These are phyloP conservation scores for Leccinum broughii DNA, from an alignment of 768 basidiomycete species.

Conservation along the genomic window DNA sequence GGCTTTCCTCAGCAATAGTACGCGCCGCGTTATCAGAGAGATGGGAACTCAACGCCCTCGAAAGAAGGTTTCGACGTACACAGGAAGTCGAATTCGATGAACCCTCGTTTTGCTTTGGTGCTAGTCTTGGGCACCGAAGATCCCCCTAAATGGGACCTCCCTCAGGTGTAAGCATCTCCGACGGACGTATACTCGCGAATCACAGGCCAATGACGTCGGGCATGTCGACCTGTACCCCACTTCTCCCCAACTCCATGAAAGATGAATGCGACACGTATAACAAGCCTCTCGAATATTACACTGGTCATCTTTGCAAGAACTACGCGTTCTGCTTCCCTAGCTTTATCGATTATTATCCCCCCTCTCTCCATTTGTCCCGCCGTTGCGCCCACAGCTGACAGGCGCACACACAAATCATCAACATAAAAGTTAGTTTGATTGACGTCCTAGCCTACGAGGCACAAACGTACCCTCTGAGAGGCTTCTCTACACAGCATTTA, in stretches of 20 bases:
- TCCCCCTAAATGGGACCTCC: slow-evolving; percentile 8
- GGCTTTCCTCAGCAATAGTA: not conserved
- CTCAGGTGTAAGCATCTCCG: not conserved
- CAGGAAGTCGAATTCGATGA: not conserved
- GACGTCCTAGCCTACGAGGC: not conserved
- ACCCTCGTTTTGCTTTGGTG: not conserved
- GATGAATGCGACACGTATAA: not conserved
- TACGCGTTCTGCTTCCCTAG: too few species aligned
- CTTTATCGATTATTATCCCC: not conserved
- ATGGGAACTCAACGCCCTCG: slow-evolving; percentile 6
- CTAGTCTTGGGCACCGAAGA: not conserved
- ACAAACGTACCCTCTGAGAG: not conserved
- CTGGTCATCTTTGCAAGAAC: too few species aligned
- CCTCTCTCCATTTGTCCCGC: not conserved
- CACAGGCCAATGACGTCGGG: not conserved
- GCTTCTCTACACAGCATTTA: too few species aligned
- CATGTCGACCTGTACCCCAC: too few species aligned
- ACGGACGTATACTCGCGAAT: too few species aligned
- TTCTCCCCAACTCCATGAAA: too few species aligned
- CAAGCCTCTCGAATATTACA: too few species aligned
- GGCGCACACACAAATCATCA: not conserved
- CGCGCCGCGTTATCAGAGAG: not conserved
- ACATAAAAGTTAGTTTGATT: not conserved
- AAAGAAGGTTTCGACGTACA: not conserved
- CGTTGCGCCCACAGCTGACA: not conserved